Conservation (phyloP, 2,329 filamentous ascomycete genomes). For the Fusarium penzigii region DNA sequence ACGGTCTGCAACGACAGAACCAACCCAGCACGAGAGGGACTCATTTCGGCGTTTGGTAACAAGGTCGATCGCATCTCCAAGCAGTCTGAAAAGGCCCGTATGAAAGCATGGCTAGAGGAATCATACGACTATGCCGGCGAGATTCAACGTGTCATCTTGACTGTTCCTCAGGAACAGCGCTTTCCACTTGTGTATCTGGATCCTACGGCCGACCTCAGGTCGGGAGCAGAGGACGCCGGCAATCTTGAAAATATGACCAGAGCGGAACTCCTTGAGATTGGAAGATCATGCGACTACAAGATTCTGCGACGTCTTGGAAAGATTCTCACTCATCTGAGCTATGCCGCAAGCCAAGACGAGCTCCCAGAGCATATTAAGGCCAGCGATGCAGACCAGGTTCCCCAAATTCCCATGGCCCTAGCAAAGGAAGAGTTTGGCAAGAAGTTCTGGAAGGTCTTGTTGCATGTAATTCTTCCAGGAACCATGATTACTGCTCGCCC, state of each 20-base stretch:
- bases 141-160: constrained; percentile 39
- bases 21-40: constrained; percentile 40
- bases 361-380: constrained; percentile 45
- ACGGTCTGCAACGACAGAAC: constrained; percentile 48
- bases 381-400: constrained; percentile 33
- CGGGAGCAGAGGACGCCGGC: constrained; percentile 17
- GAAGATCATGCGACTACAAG: constrained; percentile 49
- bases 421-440: constrained; percentile 35
- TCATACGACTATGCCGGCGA: constrained; percentile 52
- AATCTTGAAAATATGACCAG: constrained; percentile 38
- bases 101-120: constrained; percentile 51
- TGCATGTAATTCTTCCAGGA: constrained; percentile 50
- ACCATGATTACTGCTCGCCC: constrained; percentile 47
- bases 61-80: constrained; percentile 39
- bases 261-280: constrained; percentile 52
- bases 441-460: constrained; percentile 49
- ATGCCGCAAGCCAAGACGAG: constrained; percentile 40
- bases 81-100: constrained; percentile 34
- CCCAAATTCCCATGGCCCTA: constrained; percentile 47
- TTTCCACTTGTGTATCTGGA: constrained; percentile 53
- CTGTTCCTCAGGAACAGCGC: constrained; percentile 38
- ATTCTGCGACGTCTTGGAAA: constrained; percentile 49
- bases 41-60: constrained; percentile 44
- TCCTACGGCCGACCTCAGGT: constrained; percentile 43
- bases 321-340: constrained; percentile 48